Evolutionary conservation across 768 basidiomycete species (phyloP), one percentile per base, ranked within the genome.

Genomic region (Agrocybe praecox): DNA sequence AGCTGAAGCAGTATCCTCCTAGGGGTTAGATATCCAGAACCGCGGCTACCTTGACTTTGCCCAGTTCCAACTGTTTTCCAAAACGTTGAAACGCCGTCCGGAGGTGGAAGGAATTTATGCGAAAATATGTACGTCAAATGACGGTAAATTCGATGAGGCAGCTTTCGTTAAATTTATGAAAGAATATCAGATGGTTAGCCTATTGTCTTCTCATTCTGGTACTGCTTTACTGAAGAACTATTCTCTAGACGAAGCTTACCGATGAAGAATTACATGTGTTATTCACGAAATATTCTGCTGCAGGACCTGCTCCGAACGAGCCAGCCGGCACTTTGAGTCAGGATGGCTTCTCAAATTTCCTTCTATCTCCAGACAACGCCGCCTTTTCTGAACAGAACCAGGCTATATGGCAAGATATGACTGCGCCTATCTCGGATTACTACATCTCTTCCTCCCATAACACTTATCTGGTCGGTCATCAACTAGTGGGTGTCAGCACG

Each of bases 371-470:
- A 0, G 90, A 94, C 59, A 98, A 97, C 63, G 71, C 87, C 0
- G 71, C 72, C 0, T 77, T 80, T 55, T 72, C 71, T 67, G 86
- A 68, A 64, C 74, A 69, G 44, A 62, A 74, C 45, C 60, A 59
- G 18, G 73, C 76, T 15, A 73, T 87, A 6, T 79, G 78, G 69
- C 92, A 95, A 49, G 89, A 97, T 63, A 98, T 98, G 97, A 89
- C 89, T 0, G 77, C 82, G 1, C 94, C 96, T 1, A 76, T 97
- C 14, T 83, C 86, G 1, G 91, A 98, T 56, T 98, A 98, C 45
- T 96, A 81, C 66, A 86, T 96, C 66, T 94, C 92, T 7, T 91
- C 91, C 26, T 94, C 91, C 9, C 96, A 98, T 68, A 98, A 98
- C 62, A 95, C 93, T 0, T 95, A 95, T 66, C 85, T 96, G 9